Conservation (phyloP, 306 rosid species). For the Quercus berberidifolia region DNA sequence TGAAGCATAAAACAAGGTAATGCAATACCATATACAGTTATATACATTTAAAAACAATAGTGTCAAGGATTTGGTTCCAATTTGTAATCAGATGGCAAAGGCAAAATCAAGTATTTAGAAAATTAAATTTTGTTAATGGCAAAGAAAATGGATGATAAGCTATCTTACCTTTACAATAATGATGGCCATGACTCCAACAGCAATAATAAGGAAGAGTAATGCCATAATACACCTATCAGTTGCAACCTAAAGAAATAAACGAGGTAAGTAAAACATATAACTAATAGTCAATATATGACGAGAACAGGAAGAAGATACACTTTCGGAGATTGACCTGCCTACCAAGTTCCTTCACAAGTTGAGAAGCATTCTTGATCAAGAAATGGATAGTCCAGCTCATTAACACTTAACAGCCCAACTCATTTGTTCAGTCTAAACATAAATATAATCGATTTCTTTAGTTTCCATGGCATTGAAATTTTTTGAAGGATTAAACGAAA, state of each 20-base stretch:
- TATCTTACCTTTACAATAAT: constrained; percentile 75
- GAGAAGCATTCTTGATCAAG: constrained; percentile 88
- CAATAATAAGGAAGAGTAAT: constrained; percentile 62
- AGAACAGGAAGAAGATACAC: constrained; percentile 26
- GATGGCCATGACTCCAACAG: constrained; percentile 75
- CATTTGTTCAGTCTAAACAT: constrained; percentile 90
- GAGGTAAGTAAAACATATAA: not conserved
- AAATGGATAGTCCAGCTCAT: constrained; percentile 92
- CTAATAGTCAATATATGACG: constrained; percentile 7
- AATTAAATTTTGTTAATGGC: not conserved
- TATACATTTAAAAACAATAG: not conserved
- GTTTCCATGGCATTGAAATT: constrained; percentile 4
- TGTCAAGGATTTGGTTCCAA: not conserved
- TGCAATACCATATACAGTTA: not conserved
- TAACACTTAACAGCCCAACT: constrained; percentile 69
- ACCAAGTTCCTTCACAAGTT: constrained; percentile 96
- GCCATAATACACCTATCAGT: constrained; percentile 93
- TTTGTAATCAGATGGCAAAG: not conserved
- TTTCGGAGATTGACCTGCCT: constrained; percentile 86
- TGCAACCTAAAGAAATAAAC: constrained; percentile 55
- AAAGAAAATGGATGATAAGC: too few relatives aligned
- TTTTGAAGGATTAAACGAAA: not conserved
- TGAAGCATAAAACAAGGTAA: not conserved
- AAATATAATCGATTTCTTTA: constrained; percentile 25
- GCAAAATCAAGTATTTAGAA: not conserved